Percentiles rank a stretch among this genome's conserved stretches.
Conservation (phyloP, 2,329 filamentous ascomycete species). For the Trichoderma arundinaceum region DNA sequence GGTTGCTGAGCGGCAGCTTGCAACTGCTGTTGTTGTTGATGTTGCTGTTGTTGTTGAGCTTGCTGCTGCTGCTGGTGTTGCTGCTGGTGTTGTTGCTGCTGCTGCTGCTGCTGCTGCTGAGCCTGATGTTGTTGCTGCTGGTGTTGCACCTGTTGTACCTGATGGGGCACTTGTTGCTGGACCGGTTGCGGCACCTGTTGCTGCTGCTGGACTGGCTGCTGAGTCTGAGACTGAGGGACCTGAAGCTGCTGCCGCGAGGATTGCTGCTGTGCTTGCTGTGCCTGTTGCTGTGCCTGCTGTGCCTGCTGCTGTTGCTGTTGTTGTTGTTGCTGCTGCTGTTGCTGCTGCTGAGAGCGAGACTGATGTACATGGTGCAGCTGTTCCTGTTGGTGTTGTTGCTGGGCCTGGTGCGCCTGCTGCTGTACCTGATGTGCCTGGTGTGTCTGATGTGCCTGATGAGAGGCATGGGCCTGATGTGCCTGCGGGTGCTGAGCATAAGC, state of each 20-base stretch:
- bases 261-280: slow-evolving; percentile 34
- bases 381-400: slow-evolving; percentile 40
- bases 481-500: slow-evolving; percentile 35
- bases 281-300: too few species aligned
- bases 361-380: slow-evolving; percentile 39
- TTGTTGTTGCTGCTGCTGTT: slow-evolving; percentile 35
- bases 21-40: slow-evolving; percentile 37
- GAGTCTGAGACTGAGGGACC: not conserved
- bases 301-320: slow-evolving; percentile 40
- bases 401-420: slow-evolving; percentile 39
- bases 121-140: slow-evolving; percentile 22
- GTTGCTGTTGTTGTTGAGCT: slow-evolving; percentile 38
- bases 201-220: slow-evolving; percentile 2
- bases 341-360: slow-evolving; percentile 41
- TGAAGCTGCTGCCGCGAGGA: slow-evolving; percentile 2
- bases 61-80: slow-evolving; percentile 39
- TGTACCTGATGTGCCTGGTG: slow-evolving; percentile 31
- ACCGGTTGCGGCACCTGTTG: slow-evolving; percentile 35
- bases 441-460: slow-evolving; percentile 32
- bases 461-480: slow-evolving; percentile 36
- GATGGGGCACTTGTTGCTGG: slow-evolving; percentile 30
- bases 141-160: slow-evolving; percentile 14
- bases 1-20: slow-evolving; percentile 42
- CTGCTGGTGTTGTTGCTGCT: slow-evolving; percentile 36
- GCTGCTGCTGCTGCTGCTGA: slow-evolving; percentile 35